Evolutionary conservation across 345 rosid species (phyloP).

Genomic region (Bretschneidera sinensis): DNA sequence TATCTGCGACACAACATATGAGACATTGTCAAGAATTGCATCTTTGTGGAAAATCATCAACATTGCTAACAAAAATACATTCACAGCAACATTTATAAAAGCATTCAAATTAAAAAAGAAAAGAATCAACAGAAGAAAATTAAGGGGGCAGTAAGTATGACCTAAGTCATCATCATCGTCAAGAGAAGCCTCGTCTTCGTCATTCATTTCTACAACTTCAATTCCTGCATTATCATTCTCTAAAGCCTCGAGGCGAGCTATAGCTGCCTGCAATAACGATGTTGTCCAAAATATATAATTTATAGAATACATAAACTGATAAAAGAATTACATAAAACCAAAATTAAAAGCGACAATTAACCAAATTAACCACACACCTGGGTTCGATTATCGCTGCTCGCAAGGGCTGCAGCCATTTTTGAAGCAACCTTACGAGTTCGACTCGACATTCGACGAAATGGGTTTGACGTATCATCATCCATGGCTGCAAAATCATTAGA

Average conservation of each 20-base stretch:
- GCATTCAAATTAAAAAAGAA: too few species aligned
- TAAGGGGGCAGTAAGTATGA: background rate
- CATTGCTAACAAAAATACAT: too few species aligned
- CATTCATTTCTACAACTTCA: slow-evolving; percentile 58
- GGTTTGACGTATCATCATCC: slow-evolving; percentile 67
- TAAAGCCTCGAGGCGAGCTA: slow-evolving; percentile 88
- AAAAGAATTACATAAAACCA: background rate
- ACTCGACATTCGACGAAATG: slow-evolving; percentile 64
- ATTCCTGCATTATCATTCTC: slow-evolving; percentile 78
- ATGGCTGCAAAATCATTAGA: slow-evolving; percentile 26
- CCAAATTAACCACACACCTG: slow-evolving; percentile 45
- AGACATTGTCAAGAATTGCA: too few species aligned
- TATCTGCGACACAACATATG: too few species aligned
- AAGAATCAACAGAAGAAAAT: background rate
- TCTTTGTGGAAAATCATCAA: too few species aligned
- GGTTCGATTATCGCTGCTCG: slow-evolving; percentile 77
- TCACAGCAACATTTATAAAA: too few species aligned
- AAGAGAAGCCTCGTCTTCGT: slow-evolving; percentile 85
- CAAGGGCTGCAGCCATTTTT: slow-evolving; percentile 92
- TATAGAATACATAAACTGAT: background rate
- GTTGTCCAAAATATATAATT: background rate
- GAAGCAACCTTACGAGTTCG: slow-evolving; percentile 88
- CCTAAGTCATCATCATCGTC: slow-evolving; percentile 91
- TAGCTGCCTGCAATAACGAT: slow-evolving; percentile 47
- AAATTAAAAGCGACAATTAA: background rate